These are phyloP conservation scores for Eremochloa ophiuroides DNA, from an alignment of 176 grass and related monocot species.

Conservation along the genomic window DNA sequence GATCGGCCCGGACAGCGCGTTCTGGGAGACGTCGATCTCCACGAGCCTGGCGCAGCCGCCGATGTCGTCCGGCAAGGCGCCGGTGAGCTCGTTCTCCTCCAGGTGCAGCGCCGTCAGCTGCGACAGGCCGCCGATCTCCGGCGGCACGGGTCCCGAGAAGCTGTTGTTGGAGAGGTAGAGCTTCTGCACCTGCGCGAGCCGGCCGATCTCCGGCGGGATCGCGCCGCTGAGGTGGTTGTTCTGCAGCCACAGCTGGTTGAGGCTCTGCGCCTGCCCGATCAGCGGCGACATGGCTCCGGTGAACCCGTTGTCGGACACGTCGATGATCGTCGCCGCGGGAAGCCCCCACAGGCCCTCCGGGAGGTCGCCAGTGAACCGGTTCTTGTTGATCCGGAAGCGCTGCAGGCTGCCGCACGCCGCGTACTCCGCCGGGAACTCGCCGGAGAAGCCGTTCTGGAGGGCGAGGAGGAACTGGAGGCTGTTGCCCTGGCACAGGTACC, in stretches of 20 bases:
- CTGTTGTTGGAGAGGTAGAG: slow-evolving; percentile 69
- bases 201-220: slow-evolving; percentile 58
- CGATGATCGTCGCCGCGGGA: slow-evolving; percentile 57
- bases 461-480: slow-evolving; percentile 55
- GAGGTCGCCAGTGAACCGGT: slow-evolving; percentile 45
- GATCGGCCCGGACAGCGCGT: slow-evolving; percentile 53
- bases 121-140: slow-evolving; percentile 49
- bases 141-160: slow-evolving; percentile 56
- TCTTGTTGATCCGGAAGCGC: slow-evolving; percentile 79
- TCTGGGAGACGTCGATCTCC: slow-evolving; percentile 66
- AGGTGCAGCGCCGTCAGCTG: slow-evolving; percentile 57
- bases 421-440: slow-evolving; percentile 60
- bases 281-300: slow-evolving; percentile 46
- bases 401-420: slow-evolving; percentile 44
- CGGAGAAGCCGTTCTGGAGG: slow-evolving; percentile 77
- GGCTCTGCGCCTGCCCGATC: slow-evolving; percentile 39
- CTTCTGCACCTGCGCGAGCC: slow-evolving; percentile 45
- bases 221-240: slow-evolving; percentile 53
- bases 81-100: slow-evolving; percentile 48
- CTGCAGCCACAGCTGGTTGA: slow-evolving; percentile 60
- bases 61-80: slow-evolving; percentile 43
- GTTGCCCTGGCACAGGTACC: slow-evolving; percentile 49
- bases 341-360: slow-evolving; percentile 61
- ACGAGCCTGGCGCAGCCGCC: slow-evolving; percentile 50
- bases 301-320: slow-evolving; percentile 71